phyloP scores from a whole-genome alignment of 1,139 yeast genomes.

The Yamadazyma membranifaciens region DNA sequence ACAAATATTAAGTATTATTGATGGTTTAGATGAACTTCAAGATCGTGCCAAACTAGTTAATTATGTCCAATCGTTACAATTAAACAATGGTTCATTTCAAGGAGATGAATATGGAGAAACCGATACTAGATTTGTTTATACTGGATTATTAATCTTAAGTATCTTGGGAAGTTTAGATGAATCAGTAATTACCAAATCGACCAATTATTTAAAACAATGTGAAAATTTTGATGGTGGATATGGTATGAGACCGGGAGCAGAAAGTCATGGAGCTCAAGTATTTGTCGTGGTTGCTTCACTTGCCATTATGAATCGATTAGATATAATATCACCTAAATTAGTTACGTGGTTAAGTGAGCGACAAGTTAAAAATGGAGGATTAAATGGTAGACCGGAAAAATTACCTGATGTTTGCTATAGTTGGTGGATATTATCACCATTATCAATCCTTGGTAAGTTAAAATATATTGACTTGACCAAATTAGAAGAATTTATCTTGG shows the following conservation, averaged over 20 bases:
- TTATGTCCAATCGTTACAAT: conserved; percentile 57
- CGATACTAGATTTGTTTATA: conserved; percentile 87
- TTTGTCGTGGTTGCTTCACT: conserved; percentile 84
- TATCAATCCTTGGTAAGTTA: conserved; percentile 62
- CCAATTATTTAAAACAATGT: conserved; percentile 63
- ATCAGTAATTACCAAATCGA: conserved; percentile 63
- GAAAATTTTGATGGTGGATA: conserved; percentile 95
- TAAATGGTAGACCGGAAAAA: conserved; percentile 95
- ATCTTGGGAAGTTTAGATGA: conserved; percentile 64
- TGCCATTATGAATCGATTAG: conserved; percentile 63
- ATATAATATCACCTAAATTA: conserved; percentile 49
- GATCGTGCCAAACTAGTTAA: conserved; percentile 25
- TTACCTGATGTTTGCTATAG: conserved; percentile 95
- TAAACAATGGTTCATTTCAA: conserved; percentile 74
- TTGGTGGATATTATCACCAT: conserved; percentile 93
- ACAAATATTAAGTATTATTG: conserved; percentile 67
- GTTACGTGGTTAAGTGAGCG: conserved; percentile 84
- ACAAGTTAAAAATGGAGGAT: conserved; percentile 85
- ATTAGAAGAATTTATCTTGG: conserved; percentile 63
- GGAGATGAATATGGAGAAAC: conserved; percentile 93
- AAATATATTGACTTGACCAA: conserved; percentile 73
- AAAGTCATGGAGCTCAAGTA: conserved; percentile 91
- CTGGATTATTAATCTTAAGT: conserved; percentile 71
- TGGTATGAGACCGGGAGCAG: conserved; percentile 93
- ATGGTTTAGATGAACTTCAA: conserved; percentile 43